These are phyloP conservation scores for Kalaharituber pfeilii DNA, from an alignment of 2,329 filamentous ascomycete species.

Conservation along the genomic window DNA sequence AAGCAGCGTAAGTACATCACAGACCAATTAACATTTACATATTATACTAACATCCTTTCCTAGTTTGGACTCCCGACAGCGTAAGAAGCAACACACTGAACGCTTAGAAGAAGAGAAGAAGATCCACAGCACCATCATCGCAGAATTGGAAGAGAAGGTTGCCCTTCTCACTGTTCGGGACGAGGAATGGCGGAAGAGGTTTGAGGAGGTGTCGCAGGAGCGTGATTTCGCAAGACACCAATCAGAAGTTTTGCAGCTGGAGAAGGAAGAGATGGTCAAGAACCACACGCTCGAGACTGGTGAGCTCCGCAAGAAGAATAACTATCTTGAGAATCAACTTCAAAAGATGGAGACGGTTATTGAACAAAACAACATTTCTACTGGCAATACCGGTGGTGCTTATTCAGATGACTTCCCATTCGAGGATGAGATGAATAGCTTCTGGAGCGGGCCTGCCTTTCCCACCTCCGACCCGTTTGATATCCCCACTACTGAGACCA, in stretches of 20 bases:
- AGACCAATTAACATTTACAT: conserved; percentile 16
- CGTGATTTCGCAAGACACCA: conserved; percentile 59
- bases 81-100: conserved; percentile 97
- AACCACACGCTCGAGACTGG: conserved; percentile 77
- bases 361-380: conserved; percentile 41
- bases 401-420: conserved; percentile 65
- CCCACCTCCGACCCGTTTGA: conserved; percentile 25
- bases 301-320: conserved; percentile 82
- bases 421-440: conserved; percentile 60
- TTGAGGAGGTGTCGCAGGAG: conserved; percentile 54
- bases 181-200: conserved; percentile 28
- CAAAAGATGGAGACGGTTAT: conserved; percentile 37
- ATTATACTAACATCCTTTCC: conserved; percentile 7
- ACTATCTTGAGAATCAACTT: conserved; percentile 56
- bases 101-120: conserved; percentile 95
- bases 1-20: conserved; percentile 64
- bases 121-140: conserved; percentile 60
- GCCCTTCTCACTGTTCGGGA: conserved; percentile 47
- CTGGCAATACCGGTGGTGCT: conserved; percentile 24
- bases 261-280: conserved; percentile 84
- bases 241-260: conserved; percentile 58
- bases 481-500: conserved; percentile 14
- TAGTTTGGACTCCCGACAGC: conserved; percentile 85
- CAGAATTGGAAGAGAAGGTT: conserved; percentile 61
- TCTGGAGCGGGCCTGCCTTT: conserved; percentile 62